Evolutionary conservation across 2,329 filamentous ascomycete species (phyloP).

Genomic region (Amauroascus verrucosus): DNA sequence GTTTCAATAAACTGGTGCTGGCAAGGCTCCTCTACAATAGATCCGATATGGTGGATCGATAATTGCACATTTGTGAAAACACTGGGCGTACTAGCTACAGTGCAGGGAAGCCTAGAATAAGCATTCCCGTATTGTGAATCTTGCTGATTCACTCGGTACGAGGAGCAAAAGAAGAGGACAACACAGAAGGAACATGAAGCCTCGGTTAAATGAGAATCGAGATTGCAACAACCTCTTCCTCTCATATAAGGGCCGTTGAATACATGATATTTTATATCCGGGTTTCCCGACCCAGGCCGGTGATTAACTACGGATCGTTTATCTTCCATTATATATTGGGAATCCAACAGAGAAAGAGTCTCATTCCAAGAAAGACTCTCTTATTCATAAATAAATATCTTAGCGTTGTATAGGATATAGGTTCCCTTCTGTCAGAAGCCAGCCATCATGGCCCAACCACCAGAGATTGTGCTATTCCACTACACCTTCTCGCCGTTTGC

Average conservation of each 20-base stretch:
- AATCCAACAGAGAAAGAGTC: too few species aligned
- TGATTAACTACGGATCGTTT: background rate
- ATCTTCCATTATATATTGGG: background rate
- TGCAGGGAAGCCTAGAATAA: background rate
- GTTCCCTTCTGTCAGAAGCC: background rate
- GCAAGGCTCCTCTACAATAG: too few species aligned
- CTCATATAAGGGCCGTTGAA: background rate
- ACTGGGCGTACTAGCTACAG: background rate
- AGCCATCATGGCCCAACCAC: background rate
- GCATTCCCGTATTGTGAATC: background rate
- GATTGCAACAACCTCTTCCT: background rate
- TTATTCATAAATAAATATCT: too few species aligned
- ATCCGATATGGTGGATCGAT: too few species aligned
- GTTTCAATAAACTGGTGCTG: too few species aligned
- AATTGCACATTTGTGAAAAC: too few species aligned
- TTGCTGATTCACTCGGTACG: background rate
- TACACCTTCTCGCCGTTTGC: conserved; percentile 58
- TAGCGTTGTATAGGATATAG: too few species aligned
- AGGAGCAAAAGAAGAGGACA: too few species aligned
- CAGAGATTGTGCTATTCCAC: conserved; percentile 53
- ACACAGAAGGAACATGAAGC: background rate
- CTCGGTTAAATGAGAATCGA: background rate
- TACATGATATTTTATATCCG: too few species aligned
- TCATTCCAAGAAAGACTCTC: too few species aligned
- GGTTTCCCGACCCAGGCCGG: too few species aligned